These are phyloP conservation scores for Candida maesae DNA, from an alignment of 805 yeast genomes.

Conservation along the genomic window DNA sequence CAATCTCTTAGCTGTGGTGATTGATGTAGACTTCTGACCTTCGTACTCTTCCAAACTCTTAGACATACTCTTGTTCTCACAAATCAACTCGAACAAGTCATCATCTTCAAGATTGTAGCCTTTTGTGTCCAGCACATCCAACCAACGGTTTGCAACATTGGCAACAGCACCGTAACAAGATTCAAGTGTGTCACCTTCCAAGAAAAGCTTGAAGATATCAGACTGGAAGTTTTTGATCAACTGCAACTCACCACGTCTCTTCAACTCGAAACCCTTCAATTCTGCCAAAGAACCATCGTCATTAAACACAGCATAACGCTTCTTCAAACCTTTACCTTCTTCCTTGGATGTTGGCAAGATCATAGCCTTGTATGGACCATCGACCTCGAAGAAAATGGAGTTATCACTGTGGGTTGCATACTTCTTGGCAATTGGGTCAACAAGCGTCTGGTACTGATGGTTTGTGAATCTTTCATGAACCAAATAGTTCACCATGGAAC, in stretches of 20 bases:
- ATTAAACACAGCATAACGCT: constrained; percentile 95
- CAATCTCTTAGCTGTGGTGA: constrained; percentile 88
- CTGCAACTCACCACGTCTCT: constrained; percentile 94
- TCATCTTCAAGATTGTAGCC: constrained; percentile 90
- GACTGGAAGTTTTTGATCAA: constrained; percentile 92
- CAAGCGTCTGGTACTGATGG: constrained; percentile 86
- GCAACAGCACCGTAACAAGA: constrained; percentile 88
- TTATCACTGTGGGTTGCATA: constrained; percentile 84
- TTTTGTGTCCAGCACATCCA: constrained; percentile 84
- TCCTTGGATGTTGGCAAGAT: constrained; percentile 94
- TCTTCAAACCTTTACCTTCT: constrained; percentile 94
- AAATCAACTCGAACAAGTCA: constrained; percentile 89
- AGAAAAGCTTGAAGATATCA: constrained; percentile 85
- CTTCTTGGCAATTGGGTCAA: constrained; percentile 60
- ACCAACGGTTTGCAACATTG: constrained; percentile 90
- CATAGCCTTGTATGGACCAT: constrained; percentile 98
- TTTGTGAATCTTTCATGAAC: constrained; percentile 92
- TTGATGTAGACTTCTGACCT: constrained; percentile 87
- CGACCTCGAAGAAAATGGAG: constrained; percentile 95
- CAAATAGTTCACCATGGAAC: constrained; percentile 90
- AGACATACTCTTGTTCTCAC: constrained; percentile 95
- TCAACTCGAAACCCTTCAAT: constrained; percentile 92
- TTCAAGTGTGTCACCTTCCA: constrained; percentile 78
- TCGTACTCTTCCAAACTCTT: constrained; percentile 87
- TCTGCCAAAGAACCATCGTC: constrained; percentile 93